Conservation (phyloP, 495 filamentous ascomycete genomes). For the Margaritispora aquatica region DNA sequence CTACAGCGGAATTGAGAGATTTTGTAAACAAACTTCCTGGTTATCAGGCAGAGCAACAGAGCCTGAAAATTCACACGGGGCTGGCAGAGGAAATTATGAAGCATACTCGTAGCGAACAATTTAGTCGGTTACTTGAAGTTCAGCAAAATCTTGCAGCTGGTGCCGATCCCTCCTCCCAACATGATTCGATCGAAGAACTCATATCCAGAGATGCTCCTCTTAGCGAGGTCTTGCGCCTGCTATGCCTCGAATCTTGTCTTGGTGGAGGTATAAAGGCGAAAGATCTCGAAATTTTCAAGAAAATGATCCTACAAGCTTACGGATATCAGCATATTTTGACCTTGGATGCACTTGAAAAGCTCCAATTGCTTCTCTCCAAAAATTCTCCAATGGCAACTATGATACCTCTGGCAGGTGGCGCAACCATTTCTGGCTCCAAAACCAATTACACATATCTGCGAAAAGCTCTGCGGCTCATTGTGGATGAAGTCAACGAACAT, state of each 20-base stretch:
- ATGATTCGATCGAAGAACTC: slow-evolving; percentile 86
- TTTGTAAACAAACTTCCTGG: slow-evolving; percentile 88
- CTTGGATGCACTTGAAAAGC: slow-evolving; percentile 81
- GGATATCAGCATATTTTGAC: slow-evolving; percentile 92
- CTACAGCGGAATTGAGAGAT: slow-evolving; percentile 80
- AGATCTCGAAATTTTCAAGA: slow-evolving; percentile 84
- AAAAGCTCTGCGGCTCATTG: slow-evolving; percentile 78
- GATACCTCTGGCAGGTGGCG: slow-evolving; percentile 55
- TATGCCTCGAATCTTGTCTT: slow-evolving; percentile 89
- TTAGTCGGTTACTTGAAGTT: slow-evolving; percentile 81
- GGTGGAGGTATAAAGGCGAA: slow-evolving; percentile 79
- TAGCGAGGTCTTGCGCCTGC: slow-evolving; percentile 69
- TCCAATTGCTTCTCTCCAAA: slow-evolving; percentile 72
- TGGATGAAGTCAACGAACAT: slow-evolving; percentile 94
- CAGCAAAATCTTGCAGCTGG: slow-evolving; percentile 96
- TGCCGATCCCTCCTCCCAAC: slow-evolving; percentile 78
- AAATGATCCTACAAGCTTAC: slow-evolving; percentile 84
- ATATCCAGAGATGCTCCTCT: slow-evolving; percentile 80
- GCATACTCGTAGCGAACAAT: slow-evolving; percentile 78
- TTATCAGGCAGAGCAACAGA: slow-evolving; percentile 91
- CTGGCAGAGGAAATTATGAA: slow-evolving; percentile 94
- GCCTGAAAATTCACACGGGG: slow-evolving; percentile 82
- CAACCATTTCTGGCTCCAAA: slow-evolving; percentile 52
- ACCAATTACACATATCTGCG: slow-evolving; percentile 90
- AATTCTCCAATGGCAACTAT: slow-evolving; percentile 64